Conservation (phyloP, 805 yeast genomes). For the Starmerella vitae region DNA sequence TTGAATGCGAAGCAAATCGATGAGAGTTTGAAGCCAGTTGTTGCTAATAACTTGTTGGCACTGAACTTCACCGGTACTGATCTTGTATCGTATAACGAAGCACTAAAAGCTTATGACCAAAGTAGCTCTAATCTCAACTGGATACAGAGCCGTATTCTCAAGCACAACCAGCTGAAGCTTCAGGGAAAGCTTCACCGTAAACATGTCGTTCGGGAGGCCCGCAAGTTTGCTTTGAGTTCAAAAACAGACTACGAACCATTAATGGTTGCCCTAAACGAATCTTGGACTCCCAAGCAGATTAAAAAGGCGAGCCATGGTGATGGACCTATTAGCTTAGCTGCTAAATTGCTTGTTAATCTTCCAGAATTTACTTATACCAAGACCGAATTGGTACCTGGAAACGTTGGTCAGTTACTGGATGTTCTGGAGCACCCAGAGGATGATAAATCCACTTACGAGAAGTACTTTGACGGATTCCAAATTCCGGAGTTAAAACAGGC, state of each 20-base stretch:
- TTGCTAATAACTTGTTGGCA: slow-evolving; percentile 32
- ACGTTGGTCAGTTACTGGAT: slow-evolving; percentile 3
- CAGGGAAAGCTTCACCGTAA: slow-evolving; percentile 28
- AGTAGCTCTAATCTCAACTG: slow-evolving; percentile 11
- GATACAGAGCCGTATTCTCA: slow-evolving; percentile 27
- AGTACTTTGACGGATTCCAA: slow-evolving; percentile 8
- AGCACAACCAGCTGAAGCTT: slow-evolving; percentile 33
- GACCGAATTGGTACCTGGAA: background rate
- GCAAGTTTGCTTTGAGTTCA: slow-evolving; percentile 12
- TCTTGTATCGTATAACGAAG: slow-evolving; percentile 11
- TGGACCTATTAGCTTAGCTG: background rate
- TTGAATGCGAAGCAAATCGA: too few species aligned
- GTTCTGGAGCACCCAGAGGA: slow-evolving; percentile 4
- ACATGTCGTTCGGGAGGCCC: slow-evolving; percentile 15
- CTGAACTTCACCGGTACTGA: slow-evolving; percentile 4
- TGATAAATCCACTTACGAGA: background rate
- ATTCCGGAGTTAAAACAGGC: slow-evolving; percentile 7
- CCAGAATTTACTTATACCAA: background rate
- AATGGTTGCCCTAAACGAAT: slow-evolving; percentile 6
- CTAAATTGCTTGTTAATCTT: background rate
- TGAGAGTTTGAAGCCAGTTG: slow-evolving; percentile 30
- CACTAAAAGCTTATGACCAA: slow-evolving; percentile 13
- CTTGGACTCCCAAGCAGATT: slow-evolving; percentile 1
- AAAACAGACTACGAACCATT: slow-evolving; percentile 17
- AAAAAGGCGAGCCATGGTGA: slow-evolving; percentile 1